phyloP scores from a whole-genome alignment of 1,139 yeast genomes.

The Protomyces macrosporus region DNA sequence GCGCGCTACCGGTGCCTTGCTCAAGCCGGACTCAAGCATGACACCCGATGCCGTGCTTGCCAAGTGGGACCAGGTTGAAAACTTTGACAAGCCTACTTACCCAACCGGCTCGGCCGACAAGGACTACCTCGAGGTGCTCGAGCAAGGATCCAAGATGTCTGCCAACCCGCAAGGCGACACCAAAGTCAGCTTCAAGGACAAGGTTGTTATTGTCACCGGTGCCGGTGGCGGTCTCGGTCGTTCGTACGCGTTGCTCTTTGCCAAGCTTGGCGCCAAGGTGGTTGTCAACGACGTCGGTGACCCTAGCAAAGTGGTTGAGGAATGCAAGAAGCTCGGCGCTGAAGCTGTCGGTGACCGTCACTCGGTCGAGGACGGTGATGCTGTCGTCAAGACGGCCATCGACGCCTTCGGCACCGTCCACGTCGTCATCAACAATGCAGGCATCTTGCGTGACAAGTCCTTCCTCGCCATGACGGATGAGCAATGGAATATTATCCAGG shows the following conservation, averaged over 20 bases:
- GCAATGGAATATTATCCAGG: slow-evolving; percentile 77
- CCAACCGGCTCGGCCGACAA: slow-evolving; percentile 48
- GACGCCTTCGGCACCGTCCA: slow-evolving; percentile 79
- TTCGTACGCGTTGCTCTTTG: slow-evolving; percentile 79
- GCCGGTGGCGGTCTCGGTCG: slow-evolving; percentile 95
- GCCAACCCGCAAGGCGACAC: slow-evolving; percentile 52
- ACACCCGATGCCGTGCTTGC: slow-evolving; percentile 81
- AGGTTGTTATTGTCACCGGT: slow-evolving; percentile 90
- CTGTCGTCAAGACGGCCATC: slow-evolving; percentile 72
- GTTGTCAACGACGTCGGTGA: slow-evolving; percentile 82
- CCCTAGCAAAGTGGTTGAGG: slow-evolving; percentile 68
- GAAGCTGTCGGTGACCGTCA: slow-evolving; percentile 76
- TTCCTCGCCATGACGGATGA: slow-evolving; percentile 76
- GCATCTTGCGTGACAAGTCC: slow-evolving; percentile 85
- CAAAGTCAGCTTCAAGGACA: slow-evolving; percentile 61
- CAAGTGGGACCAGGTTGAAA: slow-evolving; percentile 58
- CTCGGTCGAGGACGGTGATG: slow-evolving; percentile 70
- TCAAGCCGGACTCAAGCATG: slow-evolving; percentile 70
- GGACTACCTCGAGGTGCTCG: slow-evolving; percentile 41
- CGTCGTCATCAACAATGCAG: slow-evolving; percentile 86
- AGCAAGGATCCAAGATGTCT: slow-evolving; percentile 39
- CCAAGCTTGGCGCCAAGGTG: slow-evolving; percentile 89
- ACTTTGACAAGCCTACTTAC: slow-evolving; percentile 63
- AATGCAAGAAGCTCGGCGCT: slow-evolving; percentile 70
- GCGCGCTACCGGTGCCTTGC: slow-evolving; percentile 77